These are phyloP conservation scores for Trematosphaeria pertusa DNA, from an alignment of 2,329 filamentous ascomycete species.

Conservation along the genomic window DNA sequence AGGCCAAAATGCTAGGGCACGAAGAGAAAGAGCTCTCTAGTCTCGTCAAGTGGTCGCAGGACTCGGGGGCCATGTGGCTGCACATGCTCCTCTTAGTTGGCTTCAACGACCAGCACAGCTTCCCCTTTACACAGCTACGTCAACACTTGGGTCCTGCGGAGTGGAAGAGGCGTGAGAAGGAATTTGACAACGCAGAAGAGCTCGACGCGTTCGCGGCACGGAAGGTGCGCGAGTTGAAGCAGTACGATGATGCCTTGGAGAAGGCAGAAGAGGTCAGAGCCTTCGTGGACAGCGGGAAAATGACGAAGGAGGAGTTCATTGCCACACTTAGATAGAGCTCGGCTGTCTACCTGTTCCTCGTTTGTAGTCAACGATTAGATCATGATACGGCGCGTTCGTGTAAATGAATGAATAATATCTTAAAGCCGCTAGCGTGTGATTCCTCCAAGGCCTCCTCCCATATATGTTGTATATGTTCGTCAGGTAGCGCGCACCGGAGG, in stretches of 20 bases:
- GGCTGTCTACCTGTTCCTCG: too few relatives aligned
- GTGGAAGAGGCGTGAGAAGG: constrained; percentile 3
- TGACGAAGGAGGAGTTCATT: constrained; percentile 1
- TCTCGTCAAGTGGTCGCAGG: constrained; percentile 43
- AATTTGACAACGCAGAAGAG: constrained; percentile 3
- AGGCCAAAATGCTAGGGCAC: constrained; percentile 31
- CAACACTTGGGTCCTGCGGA: neutral
- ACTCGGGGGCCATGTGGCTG: too few relatives aligned
- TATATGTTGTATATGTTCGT: too few relatives aligned
- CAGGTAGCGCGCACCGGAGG: too few relatives aligned
- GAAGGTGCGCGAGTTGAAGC: constrained; percentile 1
- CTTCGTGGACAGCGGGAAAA: constrained; percentile 1
- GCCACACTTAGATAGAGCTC: constrained; percentile 1
- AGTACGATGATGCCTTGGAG: constrained; percentile 1
- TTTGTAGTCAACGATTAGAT: too few relatives aligned
- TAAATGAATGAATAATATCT: too few relatives aligned
- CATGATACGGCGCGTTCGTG: too few relatives aligned
- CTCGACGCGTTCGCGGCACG: constrained; percentile 1
- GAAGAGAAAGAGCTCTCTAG: constrained; percentile 37
- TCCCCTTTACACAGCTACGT: too few relatives aligned
- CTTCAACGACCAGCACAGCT: constrained; percentile 1
- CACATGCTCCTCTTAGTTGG: too few relatives aligned
- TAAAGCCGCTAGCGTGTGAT: too few relatives aligned
- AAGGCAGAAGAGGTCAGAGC: constrained; percentile 1
- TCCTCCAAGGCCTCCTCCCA: too few relatives aligned